A percentile compares a stretch with the other conserved stretches of the same genome.
phyloP scores from a whole-genome alignment of 257 asterid genomes.

The Fraxinus cuspidata region DNA sequence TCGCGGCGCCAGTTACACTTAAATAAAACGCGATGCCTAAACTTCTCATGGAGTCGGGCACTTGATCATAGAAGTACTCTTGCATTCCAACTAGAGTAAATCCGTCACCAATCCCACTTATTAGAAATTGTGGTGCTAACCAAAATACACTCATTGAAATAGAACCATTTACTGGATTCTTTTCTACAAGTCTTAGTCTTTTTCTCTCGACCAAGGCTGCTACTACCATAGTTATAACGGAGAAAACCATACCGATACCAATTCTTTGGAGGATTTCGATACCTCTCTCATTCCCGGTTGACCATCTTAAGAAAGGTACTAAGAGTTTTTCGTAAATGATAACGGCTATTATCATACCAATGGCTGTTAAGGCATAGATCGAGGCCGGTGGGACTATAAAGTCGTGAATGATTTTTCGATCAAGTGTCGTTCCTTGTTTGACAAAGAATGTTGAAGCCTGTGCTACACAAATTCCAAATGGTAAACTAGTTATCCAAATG shows the following conservation, averaged over 20 bases:
- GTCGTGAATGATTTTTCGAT: constrained; percentile 38
- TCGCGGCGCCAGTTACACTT: constrained; percentile 69
- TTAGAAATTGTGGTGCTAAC: constrained; percentile 82
- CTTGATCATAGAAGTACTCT: constrained; percentile 83
- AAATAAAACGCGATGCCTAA: constrained; percentile 74
- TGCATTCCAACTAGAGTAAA: constrained; percentile 87
- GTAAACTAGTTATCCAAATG: constrained; percentile 66
- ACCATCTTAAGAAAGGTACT: constrained; percentile 53
- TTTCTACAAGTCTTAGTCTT: constrained; percentile 41
- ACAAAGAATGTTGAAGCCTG: constrained; percentile 74
- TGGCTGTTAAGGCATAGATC: constrained; percentile 54
- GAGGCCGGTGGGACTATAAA: constrained; percentile 79
- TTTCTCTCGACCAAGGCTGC: constrained; percentile 68
- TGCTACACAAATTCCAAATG: constrained; percentile 68
- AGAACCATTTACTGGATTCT: constrained; percentile 34
- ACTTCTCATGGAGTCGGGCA: constrained; percentile 89
- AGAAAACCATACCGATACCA: constrained; percentile 71
- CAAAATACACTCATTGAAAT: constrained; percentile 88
- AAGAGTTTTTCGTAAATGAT: constrained; percentile 60
- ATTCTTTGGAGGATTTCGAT: constrained; percentile 66
- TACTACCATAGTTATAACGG: constrained; percentile 47
- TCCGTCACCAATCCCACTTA: constrained; percentile 69
- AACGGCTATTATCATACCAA: constrained; percentile 71
- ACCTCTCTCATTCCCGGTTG: constrained; percentile 65
- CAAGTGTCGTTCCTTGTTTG: constrained; percentile 58